These are phyloP conservation scores for Coelastrella sp. DNA, from an alignment of 139 green algal species.

Conservation along the genomic window DNA sequence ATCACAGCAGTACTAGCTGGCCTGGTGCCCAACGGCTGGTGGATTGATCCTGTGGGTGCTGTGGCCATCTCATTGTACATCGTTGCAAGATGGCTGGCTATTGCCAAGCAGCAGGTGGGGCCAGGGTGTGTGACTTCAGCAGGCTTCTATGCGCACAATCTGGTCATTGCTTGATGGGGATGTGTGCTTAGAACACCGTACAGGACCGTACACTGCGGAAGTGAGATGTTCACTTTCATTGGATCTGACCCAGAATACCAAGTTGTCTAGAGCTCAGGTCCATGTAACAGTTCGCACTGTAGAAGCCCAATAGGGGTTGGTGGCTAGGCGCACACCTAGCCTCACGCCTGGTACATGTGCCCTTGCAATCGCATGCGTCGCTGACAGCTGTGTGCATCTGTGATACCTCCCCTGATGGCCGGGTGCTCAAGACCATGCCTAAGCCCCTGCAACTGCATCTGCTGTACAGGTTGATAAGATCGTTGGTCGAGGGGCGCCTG, in stretches of 20 bases:
- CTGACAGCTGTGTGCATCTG: neutral
- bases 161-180: neutral
- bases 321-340: too few relatives aligned
- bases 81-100: conserved; percentile 73
- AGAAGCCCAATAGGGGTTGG: too few relatives aligned
- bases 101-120: conserved; percentile 74
- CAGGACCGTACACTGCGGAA: too few relatives aligned
- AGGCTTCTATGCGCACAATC: neutral
- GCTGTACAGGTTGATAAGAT: conserved; percentile 77
- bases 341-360: neutral
- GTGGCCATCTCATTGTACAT: conserved; percentile 81
- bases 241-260: neutral
- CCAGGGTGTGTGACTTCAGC: neutral
- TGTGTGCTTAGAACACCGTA: too few relatives aligned
- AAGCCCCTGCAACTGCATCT: neutral
- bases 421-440: neutral
- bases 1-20: conserved; percentile 51
- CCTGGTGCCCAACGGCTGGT: conserved; percentile 60
- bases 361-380: neutral
- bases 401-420: neutral
- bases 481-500: conserved; percentile 70
- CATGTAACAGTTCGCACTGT: too few relatives aligned
- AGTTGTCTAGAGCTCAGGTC: too few relatives aligned
- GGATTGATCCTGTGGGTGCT: conserved; percentile 73
- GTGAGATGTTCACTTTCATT: neutral